Evolutionary conservation across 768 basidiomycete genomes (phyloP).

Genomic region (Termitomyces eurrhizus): DNA sequence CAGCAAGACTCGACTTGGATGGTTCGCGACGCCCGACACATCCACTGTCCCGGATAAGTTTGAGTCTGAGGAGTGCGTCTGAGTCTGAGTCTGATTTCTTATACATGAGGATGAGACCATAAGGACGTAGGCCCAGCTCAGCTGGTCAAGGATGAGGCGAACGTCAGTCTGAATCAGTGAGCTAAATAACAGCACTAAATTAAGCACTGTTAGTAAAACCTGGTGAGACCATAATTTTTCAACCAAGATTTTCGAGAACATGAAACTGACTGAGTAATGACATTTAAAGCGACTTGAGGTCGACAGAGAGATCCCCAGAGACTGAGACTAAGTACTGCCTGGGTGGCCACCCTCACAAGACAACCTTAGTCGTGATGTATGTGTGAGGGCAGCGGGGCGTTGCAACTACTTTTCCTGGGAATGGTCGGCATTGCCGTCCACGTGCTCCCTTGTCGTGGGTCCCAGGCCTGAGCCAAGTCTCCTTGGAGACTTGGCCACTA

Average conservation of each 20-base stretch:
- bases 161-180: background rate
- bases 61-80: background rate
- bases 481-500: constrained; percentile 11
- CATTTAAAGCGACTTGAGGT: background rate
- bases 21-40: background rate
- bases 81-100: background rate
- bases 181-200: background rate
- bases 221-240: background rate
- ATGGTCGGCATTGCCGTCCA: constrained; percentile 9
- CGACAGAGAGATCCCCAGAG: background rate
- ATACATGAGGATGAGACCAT: background rate
- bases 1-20: too few relatives aligned
- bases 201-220: background rate
- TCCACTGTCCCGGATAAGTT: background rate
- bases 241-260: background rate
- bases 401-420: background rate
- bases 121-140: background rate
- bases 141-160: background rate
- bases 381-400: background rate
- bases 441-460: constrained; percentile 22
- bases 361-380: background rate
- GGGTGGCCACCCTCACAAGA: background rate
- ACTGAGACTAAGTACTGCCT: background rate
- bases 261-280: background rate
- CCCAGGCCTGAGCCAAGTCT: constrained; percentile 16